Conservation (phyloP, 2,329 filamentous ascomycete species). For the Arthrobotrys pseudoclavata region DNA sequence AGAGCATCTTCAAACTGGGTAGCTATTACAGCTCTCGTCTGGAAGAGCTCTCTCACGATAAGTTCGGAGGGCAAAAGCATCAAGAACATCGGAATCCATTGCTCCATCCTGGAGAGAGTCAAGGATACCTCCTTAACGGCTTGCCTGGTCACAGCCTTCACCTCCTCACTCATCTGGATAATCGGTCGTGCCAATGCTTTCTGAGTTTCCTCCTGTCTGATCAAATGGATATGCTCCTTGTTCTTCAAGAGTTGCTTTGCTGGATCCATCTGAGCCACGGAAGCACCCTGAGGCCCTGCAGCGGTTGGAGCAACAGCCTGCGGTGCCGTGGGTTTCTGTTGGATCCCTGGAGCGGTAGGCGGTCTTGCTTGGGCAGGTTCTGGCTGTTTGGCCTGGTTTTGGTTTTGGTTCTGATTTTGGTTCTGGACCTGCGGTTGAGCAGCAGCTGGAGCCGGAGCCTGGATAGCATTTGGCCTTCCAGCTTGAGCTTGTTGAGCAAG, state of each 20-base stretch:
- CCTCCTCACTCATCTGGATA: conserved; percentile 53
- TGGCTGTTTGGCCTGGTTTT: conserved; percentile 32
- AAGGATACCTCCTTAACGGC: conserved; percentile 38
- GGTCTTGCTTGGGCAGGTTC: conserved; percentile 19
- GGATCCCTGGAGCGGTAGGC: conserved; percentile 17
- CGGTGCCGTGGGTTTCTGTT: conserved; percentile 3
- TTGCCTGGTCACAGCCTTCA: conserved; percentile 42
- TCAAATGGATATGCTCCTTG: conserved; percentile 49
- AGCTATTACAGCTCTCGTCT: conserved; percentile 40
- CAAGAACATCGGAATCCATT: conserved; percentile 58
- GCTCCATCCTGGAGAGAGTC: conserved; percentile 43
- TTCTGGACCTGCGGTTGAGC: conserved; percentile 4
- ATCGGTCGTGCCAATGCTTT: conserved; percentile 41
- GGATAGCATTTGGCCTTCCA: conserved; percentile 30
- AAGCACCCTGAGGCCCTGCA: conserved; percentile 3
- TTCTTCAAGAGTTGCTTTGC: conserved; percentile 46
- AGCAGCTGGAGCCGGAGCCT: background rate
- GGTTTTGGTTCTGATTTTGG: conserved; percentile 27
- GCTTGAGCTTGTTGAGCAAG: conserved; percentile 26
- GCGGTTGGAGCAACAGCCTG: conserved; percentile 31
- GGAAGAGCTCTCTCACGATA: conserved; percentile 46
- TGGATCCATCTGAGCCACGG: conserved; percentile 24
- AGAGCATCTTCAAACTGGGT: conserved; percentile 52
- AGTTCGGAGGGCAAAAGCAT: conserved; percentile 44
- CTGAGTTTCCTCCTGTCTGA: conserved; percentile 50